These are phyloP conservation scores for Penicillium expansum DNA, from an alignment of 2,329 filamentous ascomycete genomes.

Conservation along the genomic window DNA sequence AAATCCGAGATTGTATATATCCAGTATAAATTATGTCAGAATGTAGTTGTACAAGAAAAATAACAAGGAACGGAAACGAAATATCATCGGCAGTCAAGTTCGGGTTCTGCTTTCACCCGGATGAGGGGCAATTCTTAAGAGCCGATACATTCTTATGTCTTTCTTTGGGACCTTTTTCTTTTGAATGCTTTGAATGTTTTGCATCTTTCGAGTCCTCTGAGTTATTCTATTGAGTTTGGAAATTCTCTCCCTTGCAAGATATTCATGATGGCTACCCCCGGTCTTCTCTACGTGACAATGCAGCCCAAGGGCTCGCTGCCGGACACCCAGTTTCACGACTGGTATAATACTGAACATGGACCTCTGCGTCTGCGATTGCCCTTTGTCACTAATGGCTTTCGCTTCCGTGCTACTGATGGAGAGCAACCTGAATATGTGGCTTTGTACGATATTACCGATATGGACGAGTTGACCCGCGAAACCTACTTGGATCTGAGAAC, in stretches of 20 bases:
- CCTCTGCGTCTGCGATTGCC: conserved; percentile 74
- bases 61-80: not conserved
- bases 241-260: not conserved
- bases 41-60: not conserved
- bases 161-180: not conserved
- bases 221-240: not conserved
- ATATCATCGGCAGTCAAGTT: conserved; percentile 24
- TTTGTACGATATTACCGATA: conserved; percentile 75
- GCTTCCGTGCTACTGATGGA: conserved; percentile 67
- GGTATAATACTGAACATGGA: conserved; percentile 93
- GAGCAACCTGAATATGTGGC: conserved; percentile 69
- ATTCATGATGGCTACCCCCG: conserved; percentile 48
- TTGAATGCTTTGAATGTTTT: not conserved
- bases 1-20: not conserved
- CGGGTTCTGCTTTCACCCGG: conserved; percentile 26
- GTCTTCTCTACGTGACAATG: conserved; percentile 84
- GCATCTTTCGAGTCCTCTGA: not conserved
- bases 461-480: conserved; percentile 63
- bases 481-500: conserved; percentile 59
- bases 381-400: conserved; percentile 72
- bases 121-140: conserved; percentile 15
- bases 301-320: conserved; percentile 67
- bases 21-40: too few species aligned
- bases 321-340: conserved; percentile 75
- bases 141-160: not conserved